Base-by-base conservation (phyloP, 2,329 filamentous ascomycete species). In the Pseudogymnoascus sp. region DNA sequence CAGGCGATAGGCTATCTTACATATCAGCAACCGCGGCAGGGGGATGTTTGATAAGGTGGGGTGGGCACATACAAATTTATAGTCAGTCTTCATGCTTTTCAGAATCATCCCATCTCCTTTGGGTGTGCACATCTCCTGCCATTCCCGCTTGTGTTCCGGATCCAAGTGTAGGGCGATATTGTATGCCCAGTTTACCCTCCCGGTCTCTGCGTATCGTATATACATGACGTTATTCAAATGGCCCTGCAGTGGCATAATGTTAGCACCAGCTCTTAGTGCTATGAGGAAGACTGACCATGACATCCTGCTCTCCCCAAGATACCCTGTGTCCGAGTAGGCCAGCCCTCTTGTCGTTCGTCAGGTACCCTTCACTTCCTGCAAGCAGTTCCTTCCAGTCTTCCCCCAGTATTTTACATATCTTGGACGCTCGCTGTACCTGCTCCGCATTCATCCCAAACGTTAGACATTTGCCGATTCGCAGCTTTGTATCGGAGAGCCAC, bases 161-260 rank as follows among this genome's bases (percentile, higher is more conserved):
- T 91, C 85, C 54, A 84, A 76, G 63, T 84, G 75, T 1, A 79
- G 75, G 4, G 84, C 88, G 67, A 90, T 87, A 69, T 91, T 87
- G 62, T 80, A 79, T 26, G 86, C 81, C 87, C 89, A 96, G 69
- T 92, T 90, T 33, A 93, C 83, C 36, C 92, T 83, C 3, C 86
- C 86, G 5, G 87, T 87, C 73, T 97, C 92, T 36, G 91, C 91
- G 72, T 90, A 96, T 64, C 88, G 83, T 67, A 89, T 86, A 73
- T 96, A 96, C 66, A 83, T 84, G 64, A 92, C 86, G 68, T 96
- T 96, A 72, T 96, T 96, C 58, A 96, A 88, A 73, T 96, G 91
- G 58, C 85, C 84, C 85, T 77, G 62, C 66, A 39, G 29, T 59
- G n/a, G 57, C 50, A 57, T 62, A 40, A 61, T 17, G 9, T 57